These are phyloP conservation scores for Hypomontagnella monticulosa DNA, from an alignment of 495 filamentous ascomycete species.

Conservation along the genomic window DNA sequence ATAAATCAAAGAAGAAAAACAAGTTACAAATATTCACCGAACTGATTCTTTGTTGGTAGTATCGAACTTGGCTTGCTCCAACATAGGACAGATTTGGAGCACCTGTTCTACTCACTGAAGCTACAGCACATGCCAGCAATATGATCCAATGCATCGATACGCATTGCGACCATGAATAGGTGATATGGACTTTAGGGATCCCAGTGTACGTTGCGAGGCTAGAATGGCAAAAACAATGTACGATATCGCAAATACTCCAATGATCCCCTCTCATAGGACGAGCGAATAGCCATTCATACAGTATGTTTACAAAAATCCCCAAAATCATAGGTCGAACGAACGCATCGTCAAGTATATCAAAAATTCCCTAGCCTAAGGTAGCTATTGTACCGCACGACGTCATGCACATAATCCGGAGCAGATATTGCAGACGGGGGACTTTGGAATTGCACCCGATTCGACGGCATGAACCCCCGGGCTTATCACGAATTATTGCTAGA, in stretches of 20 bases:
- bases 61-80: no score
- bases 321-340: slow-evolving; percentile 7
- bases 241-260: background rate
- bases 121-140: no score
- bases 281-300: background rate
- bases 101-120: no score
- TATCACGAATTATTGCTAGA: slow-evolving; percentile 13
- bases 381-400: slow-evolving; percentile 13
- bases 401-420: slow-evolving; percentile 26
- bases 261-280: background rate
- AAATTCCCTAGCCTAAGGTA: no score
- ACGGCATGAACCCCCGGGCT: slow-evolving; percentile 1
- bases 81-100: no score
- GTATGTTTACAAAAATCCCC: background rate
- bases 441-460: slow-evolving; percentile 35
- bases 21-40: no score
- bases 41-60: no score
- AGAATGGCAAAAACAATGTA: background rate
- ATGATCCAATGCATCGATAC: no score
- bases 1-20: no score
- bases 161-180: no score
- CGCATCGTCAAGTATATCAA: slow-evolving; percentile 2
- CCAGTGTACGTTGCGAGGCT: no score
- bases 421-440: slow-evolving; percentile 19
- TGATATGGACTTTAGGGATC: no score